Percentiles rank a stretch among this genome's conserved stretches.
phyloP scores from a whole-genome alignment of 345 rosid species.

The Iberis pinnata region DNA sequence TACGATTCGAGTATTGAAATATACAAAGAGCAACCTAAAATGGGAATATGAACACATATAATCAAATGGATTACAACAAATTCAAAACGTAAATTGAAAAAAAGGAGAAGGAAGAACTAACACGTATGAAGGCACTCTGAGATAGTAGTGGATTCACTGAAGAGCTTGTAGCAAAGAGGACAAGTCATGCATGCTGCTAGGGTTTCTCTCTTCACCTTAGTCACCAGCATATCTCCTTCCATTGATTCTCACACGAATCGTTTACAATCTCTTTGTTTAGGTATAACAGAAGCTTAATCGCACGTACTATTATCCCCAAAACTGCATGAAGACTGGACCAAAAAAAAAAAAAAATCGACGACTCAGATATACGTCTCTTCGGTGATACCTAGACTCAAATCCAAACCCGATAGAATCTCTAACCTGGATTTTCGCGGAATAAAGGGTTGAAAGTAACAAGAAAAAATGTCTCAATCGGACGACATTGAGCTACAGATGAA shows the following conservation, averaged over 20 bases:
- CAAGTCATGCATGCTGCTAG: slow-evolving; percentile 90
- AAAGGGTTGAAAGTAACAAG: too few species aligned
- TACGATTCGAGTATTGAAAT: too few species aligned
- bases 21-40: too few species aligned
- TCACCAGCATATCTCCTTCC: slow-evolving; percentile 44
- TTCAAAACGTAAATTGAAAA: slow-evolving; percentile 21
- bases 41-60: too few species aligned
- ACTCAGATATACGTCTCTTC: background rate
- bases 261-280: background rate
- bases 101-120: slow-evolving; percentile 36
- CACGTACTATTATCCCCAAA: slow-evolving; percentile 31
- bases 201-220: slow-evolving; percentile 59
- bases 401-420: too few species aligned
- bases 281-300: slow-evolving; percentile 16
- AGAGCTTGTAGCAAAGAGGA: slow-evolving; percentile 66
- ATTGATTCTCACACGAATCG: slow-evolving; percentile 21
- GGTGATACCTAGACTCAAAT: too few species aligned
- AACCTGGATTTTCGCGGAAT: too few species aligned
- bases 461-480: too few species aligned
- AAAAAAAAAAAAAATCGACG: slow-evolving; percentile 12
- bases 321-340: slow-evolving; percentile 42
- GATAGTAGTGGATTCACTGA: slow-evolving; percentile 83
- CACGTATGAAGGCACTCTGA: slow-evolving; percentile 95
- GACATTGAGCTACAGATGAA: too few species aligned
- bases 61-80: too few species aligned